Evolutionary conservation across 2,329 filamentous ascomycete genomes (phyloP).

Genomic region (Microsporum canis): DNA sequence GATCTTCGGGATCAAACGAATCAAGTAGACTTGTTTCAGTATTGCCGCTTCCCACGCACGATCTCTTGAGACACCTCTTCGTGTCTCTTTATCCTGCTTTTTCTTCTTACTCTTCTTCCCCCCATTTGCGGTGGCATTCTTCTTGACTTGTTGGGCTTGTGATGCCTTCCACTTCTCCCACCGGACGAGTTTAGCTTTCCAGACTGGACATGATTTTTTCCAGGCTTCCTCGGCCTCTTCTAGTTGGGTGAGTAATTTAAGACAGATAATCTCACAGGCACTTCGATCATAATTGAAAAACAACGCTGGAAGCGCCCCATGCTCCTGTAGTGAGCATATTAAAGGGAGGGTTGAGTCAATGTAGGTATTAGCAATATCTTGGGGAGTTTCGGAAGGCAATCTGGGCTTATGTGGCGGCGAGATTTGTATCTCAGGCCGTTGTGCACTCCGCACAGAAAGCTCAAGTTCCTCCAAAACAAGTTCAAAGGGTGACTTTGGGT

Average conservation of each 20-base stretch:
- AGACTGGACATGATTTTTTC: constrained; percentile 47
- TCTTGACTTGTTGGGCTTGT: constrained; percentile 27
- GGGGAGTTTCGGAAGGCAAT: constrained; percentile 12
- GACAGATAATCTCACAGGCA: constrained; percentile 51
- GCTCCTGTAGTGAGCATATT: constrained; percentile 48
- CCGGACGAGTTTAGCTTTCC: constrained; percentile 48
- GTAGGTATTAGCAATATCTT: not conserved
- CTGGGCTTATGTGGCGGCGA: constrained; percentile 12
- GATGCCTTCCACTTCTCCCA: constrained; percentile 47
- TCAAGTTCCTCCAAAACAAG: constrained; percentile 41
- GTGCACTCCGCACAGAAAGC: constrained; percentile 10
- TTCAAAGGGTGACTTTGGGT: constrained; percentile 43
- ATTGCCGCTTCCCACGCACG: constrained; percentile 45
- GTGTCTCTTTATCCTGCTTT: constrained; percentile 36
- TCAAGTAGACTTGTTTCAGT: constrained; percentile 48
- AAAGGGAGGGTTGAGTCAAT: constrained; percentile 45
- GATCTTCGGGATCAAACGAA: constrained; percentile 56
- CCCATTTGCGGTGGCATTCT: constrained; percentile 27
- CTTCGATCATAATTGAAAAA: constrained; percentile 65
- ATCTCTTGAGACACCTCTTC: constrained; percentile 46
- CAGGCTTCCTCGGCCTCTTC: constrained; percentile 44
- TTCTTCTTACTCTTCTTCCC: constrained; percentile 23
- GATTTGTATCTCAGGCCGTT: constrained; percentile 9
- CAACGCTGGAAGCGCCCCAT: constrained; percentile 59
- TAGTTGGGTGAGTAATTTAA: constrained; percentile 43